Base-by-base conservation (phyloP, 2,329 filamentous ascomycete species). In the Cryphonectria radicalis region DNA sequence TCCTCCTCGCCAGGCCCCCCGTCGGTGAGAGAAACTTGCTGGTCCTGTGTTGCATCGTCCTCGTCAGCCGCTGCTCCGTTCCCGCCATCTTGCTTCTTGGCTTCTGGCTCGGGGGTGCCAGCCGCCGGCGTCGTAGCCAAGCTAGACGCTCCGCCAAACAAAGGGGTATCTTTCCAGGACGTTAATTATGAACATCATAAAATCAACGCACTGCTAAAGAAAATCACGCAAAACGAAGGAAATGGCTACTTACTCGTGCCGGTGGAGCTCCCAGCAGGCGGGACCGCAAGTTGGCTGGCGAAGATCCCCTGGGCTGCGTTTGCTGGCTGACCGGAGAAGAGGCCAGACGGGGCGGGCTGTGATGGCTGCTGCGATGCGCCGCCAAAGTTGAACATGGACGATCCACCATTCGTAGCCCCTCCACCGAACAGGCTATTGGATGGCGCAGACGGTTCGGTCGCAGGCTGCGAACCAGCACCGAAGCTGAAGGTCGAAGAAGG, bases 1-100 rank as follows among this genome's bases (percentile, higher is more conserved):
- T 93, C 87, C 78, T 92, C 90, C 79, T 95, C 92, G 35, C 90
- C 90, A 57, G 90, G 87, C 22, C 89, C 88, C 69, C 87, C 88
- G 74, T 88, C 85, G 67, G 90, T 90, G 76, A 95, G 86, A 77
- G 91, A 91, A 74, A 93, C 87, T 79, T 93, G 91, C 68, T 71
- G 69, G 79, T 91, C 87, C 72, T 93, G 87, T 77, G 87, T 86
- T 77, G 88, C 88, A 72, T 84, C 85, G 69, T 87, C 87, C 74
- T 89, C 88, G 74, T 88, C 85, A 80, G 80, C 81, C 75, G 81
- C 78, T 81, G 81, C 78, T 80, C 81, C 80, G 63, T 68, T 72
- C 67, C 66, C 82, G 76, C 81, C 80, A 75, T 82, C 81, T 75
- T 84, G 83, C 75, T 81, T 79, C 73, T 83, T 81, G 72, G 83